phyloP scores from a whole-genome alignment of 768 basidiomycete genomes.

The Boletus pseudo-olivaceus region DNA sequence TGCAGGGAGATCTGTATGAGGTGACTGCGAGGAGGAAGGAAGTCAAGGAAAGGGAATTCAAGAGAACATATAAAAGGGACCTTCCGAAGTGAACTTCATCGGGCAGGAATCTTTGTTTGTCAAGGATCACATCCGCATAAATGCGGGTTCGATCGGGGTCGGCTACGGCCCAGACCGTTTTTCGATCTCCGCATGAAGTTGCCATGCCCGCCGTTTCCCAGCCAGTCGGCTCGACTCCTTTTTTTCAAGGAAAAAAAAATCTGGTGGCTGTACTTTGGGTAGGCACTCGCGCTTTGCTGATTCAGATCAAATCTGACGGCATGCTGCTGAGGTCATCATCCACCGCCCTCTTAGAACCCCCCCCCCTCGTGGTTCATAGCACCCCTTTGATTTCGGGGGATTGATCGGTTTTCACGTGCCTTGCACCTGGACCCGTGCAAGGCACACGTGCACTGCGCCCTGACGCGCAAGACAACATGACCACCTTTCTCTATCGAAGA shows the following conservation, averaged over 20 bases:
- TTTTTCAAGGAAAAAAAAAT: conserved; percentile 5
- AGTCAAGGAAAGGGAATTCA: conserved; percentile 33
- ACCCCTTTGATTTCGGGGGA: conserved; percentile 28
- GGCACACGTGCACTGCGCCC: conserved; percentile 18
- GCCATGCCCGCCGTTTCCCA: conserved; percentile 24
- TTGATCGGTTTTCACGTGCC: conserved; percentile 29
- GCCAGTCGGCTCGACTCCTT: conserved; percentile 9
- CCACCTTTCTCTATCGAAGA: conserved; percentile 12
- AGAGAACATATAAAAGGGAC: conserved; percentile 39
- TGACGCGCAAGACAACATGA: conserved; percentile 11
- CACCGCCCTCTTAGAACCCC: conserved; percentile 12
- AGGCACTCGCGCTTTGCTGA: no score
- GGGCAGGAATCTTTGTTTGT: conserved; percentile 36
- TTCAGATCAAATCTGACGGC: background rate
- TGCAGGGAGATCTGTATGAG: conserved; percentile 17
- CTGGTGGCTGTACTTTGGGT: no score
- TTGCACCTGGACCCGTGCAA: conserved; percentile 25
- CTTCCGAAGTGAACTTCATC: conserved; percentile 31
- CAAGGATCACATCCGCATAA: conserved; percentile 31
- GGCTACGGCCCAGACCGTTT: conserved; percentile 35
- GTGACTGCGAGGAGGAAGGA: conserved; percentile 32
- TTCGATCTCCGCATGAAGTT: conserved; percentile 33
- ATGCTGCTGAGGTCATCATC: background rate
- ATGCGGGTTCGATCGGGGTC: conserved; percentile 38
- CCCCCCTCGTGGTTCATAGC: conserved; percentile 27